Conservation (phyloP, 805 yeast genomes). For the Lipomyces chichibuensis region DNA sequence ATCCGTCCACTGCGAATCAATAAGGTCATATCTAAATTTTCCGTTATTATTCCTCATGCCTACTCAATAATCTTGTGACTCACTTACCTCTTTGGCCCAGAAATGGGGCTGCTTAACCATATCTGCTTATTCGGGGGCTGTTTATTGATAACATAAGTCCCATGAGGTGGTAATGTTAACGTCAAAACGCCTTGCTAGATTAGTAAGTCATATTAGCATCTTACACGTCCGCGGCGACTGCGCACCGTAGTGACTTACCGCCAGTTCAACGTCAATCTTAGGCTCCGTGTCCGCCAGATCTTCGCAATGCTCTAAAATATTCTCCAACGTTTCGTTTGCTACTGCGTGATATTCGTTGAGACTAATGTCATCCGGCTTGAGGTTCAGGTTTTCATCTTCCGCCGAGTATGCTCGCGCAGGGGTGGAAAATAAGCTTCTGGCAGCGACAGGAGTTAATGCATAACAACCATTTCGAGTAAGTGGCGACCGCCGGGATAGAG, state of each 20-base stretch:
- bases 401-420: background rate
- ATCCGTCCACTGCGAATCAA: constrained; percentile 77
- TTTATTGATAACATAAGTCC: constrained; percentile 89
- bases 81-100: constrained; percentile 74
- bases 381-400: constrained; percentile 3
- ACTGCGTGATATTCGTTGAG: constrained; percentile 58
- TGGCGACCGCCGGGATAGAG: background rate
- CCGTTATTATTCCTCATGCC: background rate
- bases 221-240: background rate
- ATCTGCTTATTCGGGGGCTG: constrained; percentile 98
- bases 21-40: constrained; percentile 61
- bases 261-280: constrained; percentile 71
- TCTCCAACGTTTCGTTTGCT: constrained; percentile 72
- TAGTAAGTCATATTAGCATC: background rate
- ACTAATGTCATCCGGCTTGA: constrained; percentile 31
- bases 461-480: background rate
- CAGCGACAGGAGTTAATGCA: background rate
- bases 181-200: constrained; percentile 79
- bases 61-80: background rate
- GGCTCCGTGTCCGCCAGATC: constrained; percentile 63
- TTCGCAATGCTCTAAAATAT: constrained; percentile 68
- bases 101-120: constrained; percentile 91
- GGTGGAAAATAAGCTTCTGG: background rate
- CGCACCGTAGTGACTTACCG: constrained; percentile 46
- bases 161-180: constrained; percentile 66